These are phyloP conservation scores for Fusarium sp. DNA, from an alignment of 2,329 filamentous ascomycete genomes.

Conservation along the genomic window DNA sequence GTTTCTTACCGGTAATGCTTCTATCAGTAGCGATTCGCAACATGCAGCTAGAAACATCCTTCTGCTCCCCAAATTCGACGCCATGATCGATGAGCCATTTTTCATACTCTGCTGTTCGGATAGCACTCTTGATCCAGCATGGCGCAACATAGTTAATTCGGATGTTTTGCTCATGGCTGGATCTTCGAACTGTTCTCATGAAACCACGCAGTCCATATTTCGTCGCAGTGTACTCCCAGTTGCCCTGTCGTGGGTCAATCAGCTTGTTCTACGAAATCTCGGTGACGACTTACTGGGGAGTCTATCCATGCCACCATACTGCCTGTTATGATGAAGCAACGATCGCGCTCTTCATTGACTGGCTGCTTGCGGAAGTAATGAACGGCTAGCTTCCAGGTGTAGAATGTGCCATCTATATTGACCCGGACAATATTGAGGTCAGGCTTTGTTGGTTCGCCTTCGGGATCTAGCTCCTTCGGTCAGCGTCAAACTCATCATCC, in stretches of 20 bases:
- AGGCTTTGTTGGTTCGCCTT: conserved; percentile 50
- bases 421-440: conserved; percentile 55
- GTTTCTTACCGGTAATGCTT: conserved; percentile 41
- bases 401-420: conserved; percentile 56
- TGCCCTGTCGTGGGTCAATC: conserved; percentile 1
- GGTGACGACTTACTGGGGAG: conserved; percentile 46
- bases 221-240: conserved; percentile 40
- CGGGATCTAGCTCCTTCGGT: conserved; percentile 10
- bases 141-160: conserved; percentile 60
- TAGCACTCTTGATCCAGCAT: conserved; percentile 54
- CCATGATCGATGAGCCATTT: conserved; percentile 53
- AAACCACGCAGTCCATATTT: conserved; percentile 33
- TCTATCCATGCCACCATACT: conserved; percentile 62
- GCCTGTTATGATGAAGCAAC: conserved; percentile 61
- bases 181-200: conserved; percentile 33
- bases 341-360: conserved; percentile 52
- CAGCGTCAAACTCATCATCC: background rate
- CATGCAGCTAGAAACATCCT: conserved; percentile 50
- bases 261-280: accelerated
- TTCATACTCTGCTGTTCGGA: conserved; percentile 54
- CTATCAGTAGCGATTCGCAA: conserved; percentile 49
- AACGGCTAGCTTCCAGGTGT: conserved; percentile 59
- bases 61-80: conserved; percentile 54
- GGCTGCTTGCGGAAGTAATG: conserved; percentile 59
- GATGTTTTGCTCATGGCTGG: conserved; percentile 53